Evolutionary conservation across 106 monocot species (phyloP), one percentile per base, ranked within the genome.

Genomic region (Narthecium ossifragum): DNA sequence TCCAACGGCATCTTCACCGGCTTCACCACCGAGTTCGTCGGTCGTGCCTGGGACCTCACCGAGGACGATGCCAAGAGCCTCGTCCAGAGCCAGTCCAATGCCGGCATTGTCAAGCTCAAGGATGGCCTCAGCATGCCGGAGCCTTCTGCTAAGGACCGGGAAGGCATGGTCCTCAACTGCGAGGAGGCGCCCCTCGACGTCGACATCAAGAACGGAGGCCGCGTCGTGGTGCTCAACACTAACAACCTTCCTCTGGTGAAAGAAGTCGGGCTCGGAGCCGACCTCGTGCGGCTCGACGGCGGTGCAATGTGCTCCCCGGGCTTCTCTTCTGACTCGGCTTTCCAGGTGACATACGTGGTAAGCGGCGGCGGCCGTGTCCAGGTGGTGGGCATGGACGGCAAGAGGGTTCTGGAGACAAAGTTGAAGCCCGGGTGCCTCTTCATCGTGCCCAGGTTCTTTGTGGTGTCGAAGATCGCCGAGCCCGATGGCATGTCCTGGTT

Each of bases 221-320:
- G 85, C 12, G 93, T 93, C 0, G 93, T 93, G 40, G 88, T 93
- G 20, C 82, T 93, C 26, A 88, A 88, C 31, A 89, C 80, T 26
- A 60, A 85, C 72, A 93, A 89, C 51, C 69, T 93, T 4, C 88
- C 88, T 0, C 63, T 88, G 3, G 85, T 85, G 0, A 79, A 71
- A 4, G 75, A 81, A 47, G 88, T 84, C 28, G 93, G 88, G 0
- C 79, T 93, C 2, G 93, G 88, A 0, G 88, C 85, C 0, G 88
- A 88, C 26, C 77, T 93, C 5, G 88, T 88, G 45, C 81, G 75
- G 69, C 34, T 88, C 18, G 73, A 85, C 4, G 85, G 74, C 10
- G 53, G 63, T n/a, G 70, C 93, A 31, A 93, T 93, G 93, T 88
- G 85, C 62, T 93, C 88, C 2, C 93, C 93, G 2, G 93, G 88